Evolutionary conservation across 2,329 filamentous ascomycete species (phyloP).

Genomic region (Microsporum ferrugineum): DNA sequence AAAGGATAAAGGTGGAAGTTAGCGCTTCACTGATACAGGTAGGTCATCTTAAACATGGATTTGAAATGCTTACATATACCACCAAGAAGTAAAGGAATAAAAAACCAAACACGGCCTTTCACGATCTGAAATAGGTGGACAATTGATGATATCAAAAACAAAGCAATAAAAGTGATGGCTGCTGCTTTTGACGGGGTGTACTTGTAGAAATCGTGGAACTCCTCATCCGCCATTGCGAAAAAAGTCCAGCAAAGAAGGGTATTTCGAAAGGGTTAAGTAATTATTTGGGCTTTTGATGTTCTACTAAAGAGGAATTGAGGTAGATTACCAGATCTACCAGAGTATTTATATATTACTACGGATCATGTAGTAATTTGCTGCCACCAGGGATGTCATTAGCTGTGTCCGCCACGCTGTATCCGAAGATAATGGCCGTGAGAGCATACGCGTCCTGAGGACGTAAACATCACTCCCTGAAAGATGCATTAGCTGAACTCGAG

Average conservation of each 20-base stretch:
- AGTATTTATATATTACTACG: neutral
- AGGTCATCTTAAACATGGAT: neutral
- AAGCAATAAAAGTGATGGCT: constrained; percentile 33
- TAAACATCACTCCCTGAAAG: neutral
- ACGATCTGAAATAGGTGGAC: constrained; percentile 32
- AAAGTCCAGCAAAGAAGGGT: neutral
- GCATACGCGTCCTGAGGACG: neutral
- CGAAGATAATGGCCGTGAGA: neutral
- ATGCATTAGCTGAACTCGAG: neutral
- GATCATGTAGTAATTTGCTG: neutral
- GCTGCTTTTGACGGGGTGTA: constrained; percentile 35
- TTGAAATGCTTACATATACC: constrained; percentile 19
- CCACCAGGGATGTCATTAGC: neutral
- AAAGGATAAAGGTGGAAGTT: neutral
- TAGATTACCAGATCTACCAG: neutral
- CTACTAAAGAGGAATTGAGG: neutral
- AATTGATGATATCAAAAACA: constrained; percentile 34
- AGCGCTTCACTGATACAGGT: neutral
- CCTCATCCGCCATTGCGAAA: constrained; percentile 9
- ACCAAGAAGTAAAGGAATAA: constrained; percentile 22
- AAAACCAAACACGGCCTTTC: constrained; percentile 21
- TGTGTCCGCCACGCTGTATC: neutral
- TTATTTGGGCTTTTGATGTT: neutral
- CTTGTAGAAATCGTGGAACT: constrained; percentile 19
- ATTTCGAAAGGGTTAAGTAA: neutral